Evolutionary conservation across 257 asterid species (phyloP).

Genomic region (Nicotiana undulata): DNA sequence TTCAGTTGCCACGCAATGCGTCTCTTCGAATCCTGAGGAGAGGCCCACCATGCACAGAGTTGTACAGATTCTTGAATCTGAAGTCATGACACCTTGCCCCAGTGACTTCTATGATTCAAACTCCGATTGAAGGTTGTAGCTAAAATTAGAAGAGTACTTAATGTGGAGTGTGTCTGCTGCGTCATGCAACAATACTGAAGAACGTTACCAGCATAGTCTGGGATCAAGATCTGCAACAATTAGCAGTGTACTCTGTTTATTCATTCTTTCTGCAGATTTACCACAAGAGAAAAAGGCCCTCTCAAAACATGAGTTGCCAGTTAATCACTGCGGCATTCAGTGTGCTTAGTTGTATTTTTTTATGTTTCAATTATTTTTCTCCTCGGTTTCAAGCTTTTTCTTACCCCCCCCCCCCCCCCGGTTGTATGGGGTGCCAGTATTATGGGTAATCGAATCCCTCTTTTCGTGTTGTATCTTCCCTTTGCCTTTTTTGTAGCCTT

Average conservation of each 20-base stretch:
- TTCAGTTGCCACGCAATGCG: constrained; percentile 73
- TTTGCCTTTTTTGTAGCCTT: neutral
- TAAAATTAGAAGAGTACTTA: constrained; percentile 4
- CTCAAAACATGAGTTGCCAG: neutral
- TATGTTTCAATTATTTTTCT: neutral
- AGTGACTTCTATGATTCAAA: constrained; percentile 80
- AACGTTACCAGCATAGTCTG: constrained; percentile 11
- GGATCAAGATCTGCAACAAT: constrained; percentile 18
- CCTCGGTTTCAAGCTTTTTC: neutral
- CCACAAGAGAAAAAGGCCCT: neutral
- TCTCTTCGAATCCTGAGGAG: constrained; percentile 76
- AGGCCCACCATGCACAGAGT: constrained; percentile 93
- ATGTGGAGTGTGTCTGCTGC: constrained; percentile 18
- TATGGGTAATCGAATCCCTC: neutral
- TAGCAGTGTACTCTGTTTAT: neutral
- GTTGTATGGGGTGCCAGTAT: neutral
- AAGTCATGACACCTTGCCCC: constrained; percentile 81
- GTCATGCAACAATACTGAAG: constrained; percentile 17
- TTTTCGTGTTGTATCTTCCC: neutral
- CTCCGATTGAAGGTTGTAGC: constrained; percentile 46
- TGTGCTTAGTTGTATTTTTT: neutral
- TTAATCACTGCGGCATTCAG: neutral
- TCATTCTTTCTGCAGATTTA: constrained; percentile 4
- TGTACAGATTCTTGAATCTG: constrained; percentile 81
- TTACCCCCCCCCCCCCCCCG: neutral